Conservation (phyloP, 106 monocot genomes). For the Platanthera zijinensis region DNA sequence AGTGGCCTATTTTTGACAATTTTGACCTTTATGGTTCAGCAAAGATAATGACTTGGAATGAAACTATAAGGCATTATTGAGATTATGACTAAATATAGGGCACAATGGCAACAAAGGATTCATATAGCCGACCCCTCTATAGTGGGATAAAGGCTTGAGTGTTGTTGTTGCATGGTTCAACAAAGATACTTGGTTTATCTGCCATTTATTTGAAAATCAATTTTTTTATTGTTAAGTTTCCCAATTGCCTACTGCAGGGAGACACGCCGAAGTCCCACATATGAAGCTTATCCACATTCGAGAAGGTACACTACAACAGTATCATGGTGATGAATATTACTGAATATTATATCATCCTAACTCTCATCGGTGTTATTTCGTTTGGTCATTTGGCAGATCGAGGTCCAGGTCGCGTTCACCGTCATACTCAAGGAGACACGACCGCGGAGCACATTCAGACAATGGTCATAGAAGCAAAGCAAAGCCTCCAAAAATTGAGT, state of each 20-base stretch:
- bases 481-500: conserved; percentile 80
- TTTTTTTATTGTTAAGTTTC: not conserved
- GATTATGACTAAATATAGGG: too few species aligned
- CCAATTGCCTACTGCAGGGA: conserved; percentile 37
- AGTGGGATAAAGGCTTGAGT: too few species aligned
- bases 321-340: not conserved
- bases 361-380: conserved; percentile 3
- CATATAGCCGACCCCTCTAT: too few species aligned
- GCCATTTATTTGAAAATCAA: too few species aligned
- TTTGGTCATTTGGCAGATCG: conserved; percentile 55
- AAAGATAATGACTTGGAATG: too few species aligned
- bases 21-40: not conserved
- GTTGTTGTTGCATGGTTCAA: not conserved
- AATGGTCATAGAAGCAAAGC: conserved; percentile 63
- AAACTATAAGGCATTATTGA: too few species aligned
- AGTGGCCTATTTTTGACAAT: too few species aligned
- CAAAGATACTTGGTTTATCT: not conserved
- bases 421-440: conserved; percentile 59
- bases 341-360: not conserved
- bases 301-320: conserved; percentile 36
- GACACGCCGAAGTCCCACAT: conserved; percentile 80
- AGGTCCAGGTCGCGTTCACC: conserved; percentile 73
- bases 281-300: conserved; percentile 81
- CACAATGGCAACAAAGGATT: too few species aligned
- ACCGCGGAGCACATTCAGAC: conserved; percentile 44